phyloP scores from a whole-genome alignment of 768 basidiomycete genomes.

The Leccinellum luteum region DNA sequence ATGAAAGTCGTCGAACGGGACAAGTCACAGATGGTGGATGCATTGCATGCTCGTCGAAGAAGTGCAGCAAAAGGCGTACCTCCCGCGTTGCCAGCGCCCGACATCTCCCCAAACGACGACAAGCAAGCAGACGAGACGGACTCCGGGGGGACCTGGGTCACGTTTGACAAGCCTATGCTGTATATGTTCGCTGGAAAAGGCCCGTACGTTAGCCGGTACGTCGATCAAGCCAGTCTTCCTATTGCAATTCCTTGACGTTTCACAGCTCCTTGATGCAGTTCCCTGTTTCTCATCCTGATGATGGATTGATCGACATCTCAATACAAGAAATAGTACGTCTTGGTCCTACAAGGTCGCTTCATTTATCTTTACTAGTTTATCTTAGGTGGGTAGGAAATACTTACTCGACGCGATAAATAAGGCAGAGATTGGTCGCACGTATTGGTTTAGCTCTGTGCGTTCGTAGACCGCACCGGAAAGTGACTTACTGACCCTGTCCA shows the following conservation, averaged over 20 bases:
- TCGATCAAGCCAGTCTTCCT: background rate
- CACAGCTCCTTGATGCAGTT: conserved; percentile 76
- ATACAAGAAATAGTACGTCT: conserved; percentile 57
- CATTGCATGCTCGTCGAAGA: conserved; percentile 39
- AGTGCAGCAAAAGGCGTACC: conserved; percentile 14
- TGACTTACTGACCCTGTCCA: conserved; percentile 5
- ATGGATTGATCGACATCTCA: conserved; percentile 73
- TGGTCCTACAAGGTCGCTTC: background rate
- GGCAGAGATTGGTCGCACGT: conserved; percentile 58
- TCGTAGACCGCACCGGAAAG: background rate
- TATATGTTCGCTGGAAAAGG: conserved; percentile 79
- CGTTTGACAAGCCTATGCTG: conserved; percentile 62
- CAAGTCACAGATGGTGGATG: conserved; percentile 66
- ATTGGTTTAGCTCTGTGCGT: conserved; percentile 60
- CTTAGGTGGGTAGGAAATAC: conserved; percentile 40
- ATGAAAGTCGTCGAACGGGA: conserved; percentile 69
- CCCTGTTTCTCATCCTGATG: conserved; percentile 75
- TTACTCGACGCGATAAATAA: conserved; percentile 55
- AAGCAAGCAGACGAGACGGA: conserved; percentile 23
- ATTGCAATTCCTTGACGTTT: background rate
- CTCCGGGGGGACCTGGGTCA: conserved; percentile 63
- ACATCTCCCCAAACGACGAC: conserved; percentile 9
- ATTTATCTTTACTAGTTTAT: background rate
- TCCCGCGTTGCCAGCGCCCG: conserved; percentile 8
- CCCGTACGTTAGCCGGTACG: conserved; percentile 67